Percentiles rank a stretch among this genome's conserved stretches.
Evolutionary conservation across 305 asterid genomes (phyloP).

Genomic region (Fraxinus albicans): DNA sequence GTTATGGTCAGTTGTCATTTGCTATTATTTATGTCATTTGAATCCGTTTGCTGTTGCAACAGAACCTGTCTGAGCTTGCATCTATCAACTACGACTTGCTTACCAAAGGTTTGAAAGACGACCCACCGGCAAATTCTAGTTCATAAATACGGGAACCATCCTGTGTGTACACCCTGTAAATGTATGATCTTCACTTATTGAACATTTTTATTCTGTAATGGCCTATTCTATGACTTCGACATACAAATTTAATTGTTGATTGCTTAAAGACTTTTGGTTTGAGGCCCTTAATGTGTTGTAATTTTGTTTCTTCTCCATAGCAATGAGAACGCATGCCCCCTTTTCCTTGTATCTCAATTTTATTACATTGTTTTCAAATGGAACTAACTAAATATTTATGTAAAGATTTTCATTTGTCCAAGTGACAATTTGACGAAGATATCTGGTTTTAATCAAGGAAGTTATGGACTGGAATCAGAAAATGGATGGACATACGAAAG

Average conservation of each 20-base stretch:
- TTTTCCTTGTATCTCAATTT: not conserved
- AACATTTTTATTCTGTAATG: not conserved
- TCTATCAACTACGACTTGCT: conserved; percentile 93
- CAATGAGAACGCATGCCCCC: not conserved
- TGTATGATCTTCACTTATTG: not conserved
- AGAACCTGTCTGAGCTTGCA: conserved; percentile 96
- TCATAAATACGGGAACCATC: conserved; percentile 22
- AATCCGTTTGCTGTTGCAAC: conserved; percentile 26
- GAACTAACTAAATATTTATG: not conserved
- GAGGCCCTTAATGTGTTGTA: not conserved
- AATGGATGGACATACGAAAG: no score
- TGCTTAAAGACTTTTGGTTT: not conserved
- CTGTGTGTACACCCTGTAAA: not conserved
- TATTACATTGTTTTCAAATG: not conserved
- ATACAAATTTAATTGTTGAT: not conserved
- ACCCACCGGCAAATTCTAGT: conserved; percentile 54
- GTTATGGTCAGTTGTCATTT: not conserved
- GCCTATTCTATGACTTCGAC: not conserved
- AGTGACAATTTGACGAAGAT: no score
- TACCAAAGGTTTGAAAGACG: conserved; percentile 85
- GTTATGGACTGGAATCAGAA: no score
- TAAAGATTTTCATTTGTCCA: not conserved
- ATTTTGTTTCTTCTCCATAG: not conserved
- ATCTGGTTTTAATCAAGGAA: no score
- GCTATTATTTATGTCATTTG: not conserved